Conservation (phyloP, 352 stramenopile species). For the Phytopythium sindhum region DNA sequence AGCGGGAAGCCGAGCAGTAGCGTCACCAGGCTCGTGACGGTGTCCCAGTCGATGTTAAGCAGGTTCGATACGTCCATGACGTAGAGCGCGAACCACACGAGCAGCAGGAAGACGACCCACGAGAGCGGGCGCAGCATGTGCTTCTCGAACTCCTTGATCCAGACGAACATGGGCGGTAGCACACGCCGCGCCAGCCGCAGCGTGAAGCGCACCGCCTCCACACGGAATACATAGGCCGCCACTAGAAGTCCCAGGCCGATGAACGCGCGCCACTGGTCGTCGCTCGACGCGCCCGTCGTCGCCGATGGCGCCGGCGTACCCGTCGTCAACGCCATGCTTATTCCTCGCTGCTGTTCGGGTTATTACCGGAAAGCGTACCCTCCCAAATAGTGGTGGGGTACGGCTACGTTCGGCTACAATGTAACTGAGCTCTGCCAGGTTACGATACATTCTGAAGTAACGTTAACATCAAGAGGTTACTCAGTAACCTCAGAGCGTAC, state of each 20-base stretch:
- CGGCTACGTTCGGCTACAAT: not conserved
- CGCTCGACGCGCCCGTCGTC: conserved; percentile 20
- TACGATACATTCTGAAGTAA: too few relatives aligned
- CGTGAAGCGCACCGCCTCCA: conserved; percentile 75
- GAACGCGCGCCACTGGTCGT: conserved; percentile 74
- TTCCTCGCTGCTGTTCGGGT: not conserved
- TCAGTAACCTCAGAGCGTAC: not conserved
- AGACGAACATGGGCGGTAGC: conserved; percentile 54
- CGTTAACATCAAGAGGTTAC: too few relatives aligned
- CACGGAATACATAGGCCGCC: conserved; percentile 63
- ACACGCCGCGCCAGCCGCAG: conserved; percentile 62
- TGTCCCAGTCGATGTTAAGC: conserved; percentile 35
- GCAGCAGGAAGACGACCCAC: conserved; percentile 79
- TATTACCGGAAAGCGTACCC: not conserved
- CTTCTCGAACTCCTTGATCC: conserved; percentile 85
- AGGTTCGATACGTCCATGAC: conserved; percentile 59
- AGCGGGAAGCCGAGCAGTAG: conserved; percentile 69
- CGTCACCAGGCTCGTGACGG: conserved; percentile 49
- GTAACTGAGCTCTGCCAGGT: not conserved
- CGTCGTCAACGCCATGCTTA: not conserved
- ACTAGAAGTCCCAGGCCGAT: conserved; percentile 68
- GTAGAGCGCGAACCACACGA: conserved; percentile 62
- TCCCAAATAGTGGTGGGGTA: not conserved
- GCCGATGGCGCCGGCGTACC: not conserved
- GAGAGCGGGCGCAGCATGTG: conserved; percentile 68